Percentiles rank a stretch among this genome's conserved stretches.
Evolutionary conservation across 2,329 filamentous ascomycete species (phyloP).

Genomic region (Xenoacremonium recifei): DNA sequence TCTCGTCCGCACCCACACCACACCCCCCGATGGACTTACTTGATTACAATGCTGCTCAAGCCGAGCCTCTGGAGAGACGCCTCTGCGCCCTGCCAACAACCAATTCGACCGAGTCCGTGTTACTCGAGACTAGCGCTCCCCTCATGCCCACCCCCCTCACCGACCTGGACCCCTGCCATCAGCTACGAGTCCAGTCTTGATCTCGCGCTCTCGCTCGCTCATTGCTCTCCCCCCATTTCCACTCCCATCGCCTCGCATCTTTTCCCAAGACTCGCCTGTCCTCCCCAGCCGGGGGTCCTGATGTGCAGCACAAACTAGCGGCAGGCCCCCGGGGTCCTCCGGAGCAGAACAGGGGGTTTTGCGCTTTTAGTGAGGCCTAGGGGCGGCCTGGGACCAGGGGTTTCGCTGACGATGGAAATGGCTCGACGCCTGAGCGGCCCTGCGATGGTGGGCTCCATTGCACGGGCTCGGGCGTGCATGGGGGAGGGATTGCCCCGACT

Average conservation of each 20-base stretch:
- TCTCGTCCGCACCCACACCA: too few species aligned
- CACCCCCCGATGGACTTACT: too few species aligned
- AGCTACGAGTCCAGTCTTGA: too few species aligned
- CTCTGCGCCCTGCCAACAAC: too few species aligned
- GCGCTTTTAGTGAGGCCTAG: too few species aligned
- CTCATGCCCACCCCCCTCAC: too few species aligned
- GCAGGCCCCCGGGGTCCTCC: background rate
- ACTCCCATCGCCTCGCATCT: background rate
- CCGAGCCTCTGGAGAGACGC: too few species aligned
- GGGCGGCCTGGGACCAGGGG: background rate
- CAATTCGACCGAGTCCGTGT: too few species aligned
- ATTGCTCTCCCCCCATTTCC: background rate
- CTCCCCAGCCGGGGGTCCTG: background rate
- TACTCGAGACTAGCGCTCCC: too few species aligned
- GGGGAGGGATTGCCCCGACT: constrained; percentile 7
- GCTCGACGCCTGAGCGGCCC: constrained; percentile 15
- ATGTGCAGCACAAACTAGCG: constrained; percentile 1
- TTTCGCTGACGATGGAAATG: constrained; percentile 17
- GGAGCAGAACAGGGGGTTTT: background rate
- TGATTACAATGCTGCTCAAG: too few species aligned
- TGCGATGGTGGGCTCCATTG: constrained; percentile 7
- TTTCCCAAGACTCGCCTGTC: background rate
- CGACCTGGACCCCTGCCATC: too few species aligned
- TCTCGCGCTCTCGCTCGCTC: background rate
- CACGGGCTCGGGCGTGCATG: constrained; percentile 11